phyloP scores from a whole-genome alignment of 495 filamentous ascomycete genomes.

The Halenospora varia region DNA sequence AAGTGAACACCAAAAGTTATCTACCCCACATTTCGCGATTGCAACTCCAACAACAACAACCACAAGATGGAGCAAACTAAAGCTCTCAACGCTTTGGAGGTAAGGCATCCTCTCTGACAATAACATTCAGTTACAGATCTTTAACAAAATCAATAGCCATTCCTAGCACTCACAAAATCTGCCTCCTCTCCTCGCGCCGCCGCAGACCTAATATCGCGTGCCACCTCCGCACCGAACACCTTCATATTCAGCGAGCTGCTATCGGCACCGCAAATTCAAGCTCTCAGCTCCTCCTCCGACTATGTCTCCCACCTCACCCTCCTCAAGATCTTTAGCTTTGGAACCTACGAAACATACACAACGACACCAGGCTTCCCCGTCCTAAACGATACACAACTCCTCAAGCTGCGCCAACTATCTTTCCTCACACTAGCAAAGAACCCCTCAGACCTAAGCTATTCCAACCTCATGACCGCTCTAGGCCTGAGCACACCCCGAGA shows the following conservation, averaged over 20 bases:
- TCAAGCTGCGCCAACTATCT: conserved; percentile 88
- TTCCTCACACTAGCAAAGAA: conserved; percentile 70
- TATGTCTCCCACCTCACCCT: conserved; percentile 59
- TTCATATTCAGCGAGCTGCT: conserved; percentile 96
- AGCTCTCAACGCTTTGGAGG: conserved; percentile 76
- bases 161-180: conserved; percentile 80
- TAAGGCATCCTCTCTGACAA: conserved; percentile 24
- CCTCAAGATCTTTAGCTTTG: conserved; percentile 90
- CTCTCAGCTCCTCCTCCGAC: conserved; percentile 50
- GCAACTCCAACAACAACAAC: conserved; percentile 1
- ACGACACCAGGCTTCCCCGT: conserved; percentile 57
- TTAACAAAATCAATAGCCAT: conserved; percentile 52
- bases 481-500: conserved; percentile 61
- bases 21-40: neutral
- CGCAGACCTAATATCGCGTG: conserved; percentile 81
- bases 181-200: conserved; percentile 79
- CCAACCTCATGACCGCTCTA: conserved; percentile 59
- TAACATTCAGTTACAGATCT: conserved; percentile 10
- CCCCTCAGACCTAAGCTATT: conserved; percentile 64
- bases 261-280: conserved; percentile 73
- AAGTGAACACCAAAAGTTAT: too few species aligned
- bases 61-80: conserved; percentile 75
- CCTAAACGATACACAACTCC: conserved; percentile 66
- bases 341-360: conserved; percentile 74
- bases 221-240: conserved; percentile 81